Evolutionary conservation across 2,329 filamentous ascomycete species (phyloP), one percentile per base, ranked within the genome.

Genomic region (Monosporascus sp.): DNA sequence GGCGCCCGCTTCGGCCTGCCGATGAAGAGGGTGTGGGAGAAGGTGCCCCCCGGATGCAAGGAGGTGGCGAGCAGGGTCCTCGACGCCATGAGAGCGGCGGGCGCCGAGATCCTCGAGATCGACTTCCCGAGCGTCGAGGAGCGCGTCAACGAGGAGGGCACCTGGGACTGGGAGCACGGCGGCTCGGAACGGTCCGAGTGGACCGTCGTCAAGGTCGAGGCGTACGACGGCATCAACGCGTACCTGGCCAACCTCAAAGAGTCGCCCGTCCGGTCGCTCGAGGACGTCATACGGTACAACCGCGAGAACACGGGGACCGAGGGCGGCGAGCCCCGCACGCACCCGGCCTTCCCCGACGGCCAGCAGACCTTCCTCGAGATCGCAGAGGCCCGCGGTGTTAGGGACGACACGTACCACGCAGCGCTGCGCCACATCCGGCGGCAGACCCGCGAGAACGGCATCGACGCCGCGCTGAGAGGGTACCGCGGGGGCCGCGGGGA

Each of bases 111-210:
- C 41, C 72, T 90, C 62, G 88, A 90, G 62, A 77, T 78, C 25
- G 87, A 91, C 63, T 75, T 91, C 2, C 81, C 82, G 22, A 73
- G 82, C 64, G 79, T 82, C 60, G 68, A 84, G 62, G 80, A 71
- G 0, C 80, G 89, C 24, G 78, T 90, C 14, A 80, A 79, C 34
- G 84, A 82, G 0, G 66, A 79, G 48, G 84, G 85, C n/a, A 31
- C 7, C 42, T 91, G 86, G 86, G 75, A 90, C 67, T 91, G 88
- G 79, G 85, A 88, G 61, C 86, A 82, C 57, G 85, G 86, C 15
- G 83, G 73, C 60, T 71, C 83, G n/a, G 89, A 90, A 55, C 82
- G 89, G 68, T 89, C 84, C 15, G 86, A 90, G 66, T 90, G 85
- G 68, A 88, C 83, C 0, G 82, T 86, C 48, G 76, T 90, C 58